Conservation (phyloP, 495 filamentous ascomycete species). For the Aspergillus heteromorphus region DNA sequence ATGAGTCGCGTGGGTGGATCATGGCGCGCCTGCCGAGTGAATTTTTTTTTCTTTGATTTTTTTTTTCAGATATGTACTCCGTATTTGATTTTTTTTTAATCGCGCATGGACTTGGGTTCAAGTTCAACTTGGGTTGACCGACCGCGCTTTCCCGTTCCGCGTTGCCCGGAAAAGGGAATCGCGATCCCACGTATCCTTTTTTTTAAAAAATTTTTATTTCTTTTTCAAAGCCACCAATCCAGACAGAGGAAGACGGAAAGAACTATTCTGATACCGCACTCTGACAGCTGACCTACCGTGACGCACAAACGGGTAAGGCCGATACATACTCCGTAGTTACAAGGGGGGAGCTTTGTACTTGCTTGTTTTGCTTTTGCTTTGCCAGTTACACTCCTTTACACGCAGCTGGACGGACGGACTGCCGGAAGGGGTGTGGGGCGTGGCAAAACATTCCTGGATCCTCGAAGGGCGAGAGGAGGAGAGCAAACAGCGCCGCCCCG, state of each 20-base stretch:
- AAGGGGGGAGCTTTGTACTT: constrained; percentile 4
- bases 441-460: constrained; percentile 38
- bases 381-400: background rate
- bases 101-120: background rate
- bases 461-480: constrained; percentile 18
- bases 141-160: background rate
- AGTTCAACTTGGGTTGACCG: too few relatives aligned
- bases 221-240: background rate
- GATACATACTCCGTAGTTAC: background rate
- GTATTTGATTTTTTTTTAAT: background rate
- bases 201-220: too few relatives aligned
- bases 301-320: background rate
- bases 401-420: constrained; percentile 1
- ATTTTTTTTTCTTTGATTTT: constrained; percentile 2
- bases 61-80: too few relatives aligned
- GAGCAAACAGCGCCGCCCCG: constrained; percentile 20
- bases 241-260: too few relatives aligned
- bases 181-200: background rate
- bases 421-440: constrained; percentile 25
- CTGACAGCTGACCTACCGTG: background rate
- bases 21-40: constrained; percentile 22
- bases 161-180: background rate
- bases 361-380: constrained; percentile 5
- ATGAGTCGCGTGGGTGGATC: constrained; percentile 20
- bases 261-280: too few relatives aligned